Conservation (phyloP, 345 rosid genomes). For the Tarenaya hassleriana region DNA sequence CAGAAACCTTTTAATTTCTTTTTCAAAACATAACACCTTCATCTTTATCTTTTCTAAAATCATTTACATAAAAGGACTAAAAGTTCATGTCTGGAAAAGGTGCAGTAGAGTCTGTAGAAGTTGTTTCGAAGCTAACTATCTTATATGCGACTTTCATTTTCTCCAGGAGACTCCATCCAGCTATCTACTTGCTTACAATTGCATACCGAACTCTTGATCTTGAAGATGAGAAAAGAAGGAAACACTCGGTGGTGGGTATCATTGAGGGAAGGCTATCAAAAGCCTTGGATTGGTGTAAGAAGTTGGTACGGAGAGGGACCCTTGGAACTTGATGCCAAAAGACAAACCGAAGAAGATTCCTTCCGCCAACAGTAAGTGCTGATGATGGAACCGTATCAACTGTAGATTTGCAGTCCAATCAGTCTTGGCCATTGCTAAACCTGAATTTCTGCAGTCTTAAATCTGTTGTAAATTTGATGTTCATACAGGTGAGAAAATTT, state of each 20-base stretch:
- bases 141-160: constrained; percentile 17
- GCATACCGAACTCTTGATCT: constrained; percentile 92
- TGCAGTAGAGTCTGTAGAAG: neutral
- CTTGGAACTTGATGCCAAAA: constrained; percentile 14
- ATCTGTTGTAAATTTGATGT: too few relatives aligned
- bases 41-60: too few relatives aligned
- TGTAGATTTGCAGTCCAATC: too few relatives aligned
- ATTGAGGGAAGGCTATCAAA: constrained; percentile 37
- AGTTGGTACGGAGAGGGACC: constrained; percentile 28
- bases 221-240: constrained; percentile 72
- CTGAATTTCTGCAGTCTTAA: too few relatives aligned
- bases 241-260: constrained; percentile 37
- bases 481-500: too few relatives aligned
- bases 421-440: too few relatives aligned
- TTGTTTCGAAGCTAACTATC: neutral
- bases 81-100: neutral
- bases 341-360: too few relatives aligned
- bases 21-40: too few relatives aligned
- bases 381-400: too few relatives aligned
- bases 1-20: too few relatives aligned
- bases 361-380: too few relatives aligned
- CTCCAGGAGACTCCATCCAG: constrained; percentile 91
- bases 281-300: constrained; percentile 65
- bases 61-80: too few relatives aligned
- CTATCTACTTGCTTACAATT: constrained; percentile 72